Base-by-base conservation (phyloP, 192 early-diverging fungal species). In the Diversispora eburnea region DNA sequence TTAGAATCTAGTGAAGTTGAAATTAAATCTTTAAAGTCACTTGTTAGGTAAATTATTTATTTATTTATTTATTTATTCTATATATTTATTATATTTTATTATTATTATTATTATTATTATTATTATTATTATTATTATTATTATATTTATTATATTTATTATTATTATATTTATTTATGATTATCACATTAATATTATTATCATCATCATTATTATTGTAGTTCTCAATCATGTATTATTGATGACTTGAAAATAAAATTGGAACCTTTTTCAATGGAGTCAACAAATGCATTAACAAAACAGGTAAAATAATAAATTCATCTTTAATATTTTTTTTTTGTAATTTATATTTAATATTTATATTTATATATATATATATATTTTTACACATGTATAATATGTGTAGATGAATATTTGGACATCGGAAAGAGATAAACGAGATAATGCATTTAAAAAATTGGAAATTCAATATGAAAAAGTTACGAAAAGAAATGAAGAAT, bases 171-270 rank as follows among this genome's bases (percentile, higher is more conserved):
- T 33, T 33, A 33, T 33, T 33, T 33, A 33, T 33, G 25, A 33
- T 54, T 54, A 54, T 17, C 51, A 54, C 4, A 54, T 17, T 0
- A 54, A 12, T 10, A 67, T n/a, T n/a, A 47, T 20, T n/a, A 60
- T 8, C 49, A 47, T 10, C 8, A 15, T 19, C 13, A 58, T 13
- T 58, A 46, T 45, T 52, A 55, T 46, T 57, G 74, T 45, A 55
- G 77, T 22, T 74, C 74, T 22, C 77, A 79, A 41, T 79, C 80
- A 5, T 73, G 74, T 8, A 56, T 66, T 41, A 48, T 82, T 71
- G 80, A 82, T 60, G 80, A 82, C 58, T 54, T 82, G 76, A 70
- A 72, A 41, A 75, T 79, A 12, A 73, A 82, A 52, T 54, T 79
- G 33, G 42, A 70, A 20, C 10, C 20, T 41, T 51, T 8, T 3